Conservation (phyloP, 495 filamentous ascomycete species). For the Annulohypoxylon nitens region DNA sequence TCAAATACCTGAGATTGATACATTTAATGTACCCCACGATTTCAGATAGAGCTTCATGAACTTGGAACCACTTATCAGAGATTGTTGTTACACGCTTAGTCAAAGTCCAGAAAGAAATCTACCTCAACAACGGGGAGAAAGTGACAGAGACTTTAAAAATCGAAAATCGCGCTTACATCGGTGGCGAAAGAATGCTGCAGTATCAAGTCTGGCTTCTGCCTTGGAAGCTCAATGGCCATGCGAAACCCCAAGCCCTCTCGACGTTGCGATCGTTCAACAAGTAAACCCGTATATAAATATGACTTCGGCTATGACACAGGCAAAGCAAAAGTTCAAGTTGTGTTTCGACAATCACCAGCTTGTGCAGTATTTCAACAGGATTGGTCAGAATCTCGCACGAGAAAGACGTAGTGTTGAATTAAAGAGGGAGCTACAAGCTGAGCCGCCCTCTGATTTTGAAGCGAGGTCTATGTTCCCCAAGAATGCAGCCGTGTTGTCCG, state of each 20-base stretch:
- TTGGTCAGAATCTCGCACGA: conserved; percentile 11
- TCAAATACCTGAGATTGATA: neutral
- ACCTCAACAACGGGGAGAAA: neutral
- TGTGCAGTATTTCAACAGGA: conserved; percentile 16
- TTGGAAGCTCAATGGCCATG: conserved; percentile 52
- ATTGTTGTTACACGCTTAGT: neutral
- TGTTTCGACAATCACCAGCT: conserved; percentile 55
- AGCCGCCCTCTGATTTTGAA: neutral
- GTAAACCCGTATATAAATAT: conserved; percentile 30
- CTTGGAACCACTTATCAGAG: no score
- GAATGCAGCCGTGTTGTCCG: conserved; percentile 24
- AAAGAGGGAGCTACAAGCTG: neutral
- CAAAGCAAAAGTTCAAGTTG: conserved; percentile 46
- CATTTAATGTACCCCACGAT: conserved; percentile 6
- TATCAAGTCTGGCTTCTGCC: conserved; percentile 26
- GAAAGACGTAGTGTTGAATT: neutral
- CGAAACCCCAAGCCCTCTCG: neutral
- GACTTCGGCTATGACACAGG: conserved; percentile 36
- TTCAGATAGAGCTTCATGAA: no score
- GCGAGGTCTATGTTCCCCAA: conserved; percentile 13
- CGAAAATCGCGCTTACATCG: neutral
- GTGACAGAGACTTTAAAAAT: neutral
- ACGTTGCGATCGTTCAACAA: neutral
- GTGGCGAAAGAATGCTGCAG: neutral
- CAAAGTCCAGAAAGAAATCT: conserved; percentile 11